These are phyloP conservation scores for Sclerotinia glacialis DNA, from an alignment of 2,329 filamentous ascomycete genomes.

Conservation along the genomic window DNA sequence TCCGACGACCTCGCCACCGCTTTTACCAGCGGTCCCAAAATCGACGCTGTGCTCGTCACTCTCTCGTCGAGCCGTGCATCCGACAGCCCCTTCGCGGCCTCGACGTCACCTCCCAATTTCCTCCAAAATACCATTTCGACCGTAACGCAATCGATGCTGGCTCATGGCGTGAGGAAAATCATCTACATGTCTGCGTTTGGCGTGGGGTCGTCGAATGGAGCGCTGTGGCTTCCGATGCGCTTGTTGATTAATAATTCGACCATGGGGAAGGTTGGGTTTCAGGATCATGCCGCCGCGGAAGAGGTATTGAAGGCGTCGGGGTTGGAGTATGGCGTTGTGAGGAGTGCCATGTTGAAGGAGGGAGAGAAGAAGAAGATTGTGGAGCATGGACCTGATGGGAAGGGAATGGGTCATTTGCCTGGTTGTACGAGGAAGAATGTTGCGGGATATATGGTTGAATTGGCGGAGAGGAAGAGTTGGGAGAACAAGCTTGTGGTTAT, in stretches of 20 bases:
- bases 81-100: slow-evolving; percentile 49
- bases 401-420: slow-evolving; percentile 24
- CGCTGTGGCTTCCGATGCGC: slow-evolving; percentile 45
- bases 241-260: slow-evolving; percentile 47
- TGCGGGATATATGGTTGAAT: slow-evolving; percentile 46
- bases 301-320: slow-evolving; percentile 16
- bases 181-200: slow-evolving; percentile 53
- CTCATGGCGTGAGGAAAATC: slow-evolving; percentile 42
- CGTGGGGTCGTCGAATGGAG: slow-evolving; percentile 45
- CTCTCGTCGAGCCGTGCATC: slow-evolving; percentile 47
- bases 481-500: slow-evolving; percentile 16
- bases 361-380: slow-evolving; percentile 25
- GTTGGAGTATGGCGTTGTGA: slow-evolving; percentile 29
- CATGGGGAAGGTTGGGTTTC: slow-evolving; percentile 43
- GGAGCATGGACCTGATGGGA: slow-evolving; percentile 35
- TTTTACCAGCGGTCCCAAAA: slow-evolving; percentile 28
- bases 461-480: not conserved
- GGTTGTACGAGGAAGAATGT: slow-evolving; percentile 36
- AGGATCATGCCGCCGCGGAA: slow-evolving; percentile 46
- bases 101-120: slow-evolving; percentile 6
- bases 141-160: slow-evolving; percentile 40
- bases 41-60: slow-evolving; percentile 47
- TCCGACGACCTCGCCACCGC: not conserved
- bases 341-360: slow-evolving; percentile 27
- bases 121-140: slow-evolving; percentile 2